Conservation (phyloP, 2,329 filamentous ascomycete species). For the Truncatella angustata region DNA sequence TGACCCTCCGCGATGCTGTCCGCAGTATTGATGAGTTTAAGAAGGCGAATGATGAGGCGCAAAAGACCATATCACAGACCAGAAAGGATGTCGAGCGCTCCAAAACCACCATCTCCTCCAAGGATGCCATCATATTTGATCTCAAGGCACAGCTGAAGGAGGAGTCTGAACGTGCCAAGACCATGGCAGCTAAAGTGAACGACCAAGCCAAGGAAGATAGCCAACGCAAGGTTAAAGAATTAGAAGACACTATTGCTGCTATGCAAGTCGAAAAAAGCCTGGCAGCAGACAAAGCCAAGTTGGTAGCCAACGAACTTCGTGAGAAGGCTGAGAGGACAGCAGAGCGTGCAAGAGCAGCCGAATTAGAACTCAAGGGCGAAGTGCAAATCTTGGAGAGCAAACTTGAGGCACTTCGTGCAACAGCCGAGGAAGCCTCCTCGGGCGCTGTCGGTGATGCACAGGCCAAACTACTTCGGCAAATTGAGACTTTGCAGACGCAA, state of each 20-base stretch:
- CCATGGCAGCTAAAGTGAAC: slow-evolving; percentile 64
- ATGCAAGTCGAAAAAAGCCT: slow-evolving; percentile 79
- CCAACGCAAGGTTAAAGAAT: slow-evolving; percentile 46
- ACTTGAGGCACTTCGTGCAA: slow-evolving; percentile 79
- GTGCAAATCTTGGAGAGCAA: slow-evolving; percentile 78
- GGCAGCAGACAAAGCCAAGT: slow-evolving; percentile 61
- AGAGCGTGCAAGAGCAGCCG: slow-evolving; percentile 65
- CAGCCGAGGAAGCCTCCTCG: slow-evolving; percentile 86
- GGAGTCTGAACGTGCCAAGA: slow-evolving; percentile 64
- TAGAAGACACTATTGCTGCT: slow-evolving; percentile 59
- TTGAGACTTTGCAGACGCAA: slow-evolving; percentile 93
- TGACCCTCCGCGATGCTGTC: slow-evolving; percentile 44
- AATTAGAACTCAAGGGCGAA: slow-evolving; percentile 81
- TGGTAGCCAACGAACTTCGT: slow-evolving; percentile 68
- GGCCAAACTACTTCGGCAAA: slow-evolving; percentile 85
- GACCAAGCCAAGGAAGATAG: slow-evolving; percentile 68
- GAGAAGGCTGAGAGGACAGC: slow-evolving; percentile 72
- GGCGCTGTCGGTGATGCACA: slow-evolving; percentile 79
- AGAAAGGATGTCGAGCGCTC: slow-evolving; percentile 50
- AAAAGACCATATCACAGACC: slow-evolving; percentile 24
- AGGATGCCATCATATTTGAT: slow-evolving; percentile 64
- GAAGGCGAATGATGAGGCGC: slow-evolving; percentile 48
- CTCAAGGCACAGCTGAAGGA: slow-evolving; percentile 69
- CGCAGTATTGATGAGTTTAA: slow-evolving; percentile 52
- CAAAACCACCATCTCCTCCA: slow-evolving; percentile 61